Base-by-base conservation (phyloP, 495 filamentous ascomycete species). In the Aspergillus kassunensis region DNA sequence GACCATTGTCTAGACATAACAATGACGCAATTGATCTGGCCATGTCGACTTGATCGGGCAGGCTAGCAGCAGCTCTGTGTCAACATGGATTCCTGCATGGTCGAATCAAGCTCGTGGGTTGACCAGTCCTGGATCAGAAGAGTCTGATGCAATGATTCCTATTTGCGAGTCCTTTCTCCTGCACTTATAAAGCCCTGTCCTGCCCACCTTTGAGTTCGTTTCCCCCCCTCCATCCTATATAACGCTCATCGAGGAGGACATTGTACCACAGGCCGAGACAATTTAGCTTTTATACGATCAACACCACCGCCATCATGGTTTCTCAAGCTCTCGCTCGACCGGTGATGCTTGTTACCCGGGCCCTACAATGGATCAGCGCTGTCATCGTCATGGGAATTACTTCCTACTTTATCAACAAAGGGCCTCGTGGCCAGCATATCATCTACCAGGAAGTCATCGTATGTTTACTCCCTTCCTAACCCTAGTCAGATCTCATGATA, bases 301-400 rank as follows among this genome's bases (percentile, higher is more conserved):
- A 24, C n/a, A 37, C 9, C 6, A 53, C 27, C 40, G 16, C 10
- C 57, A 58, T n/a, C 15, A 74, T 72, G 69, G 55, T 68, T 35
- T 64, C 65, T 36, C 64, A 58, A 21, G 18, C 63, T 25, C 49
- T 71, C 16, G 40, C 68, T 13, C 64, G 70, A 2, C 73, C 73
- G 2, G 27, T 74, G 34, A 66, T 70, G 59, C 65, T 76, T 40
- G 37, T 48, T 42, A 60, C 54, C 20, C 68, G 73, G 2, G 33
- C 55, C 2, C 15, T 76, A 57, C 73, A 76, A 49, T 84, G 81
- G 81, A 60, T 69, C 31, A 81, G 77, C 33, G 71, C 80, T 19
- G 78, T 82, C 36, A 83, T 85, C 51, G 80, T 83, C 10, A 76
- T 85, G 72, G 79, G 78, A 46, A 72, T 85, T 40, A 67, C 78